Percentiles rank a stretch among this genome's conserved stretches.
phyloP scores from a whole-genome alignment of 139 green algal species.

The Asterochloris sp. region DNA sequence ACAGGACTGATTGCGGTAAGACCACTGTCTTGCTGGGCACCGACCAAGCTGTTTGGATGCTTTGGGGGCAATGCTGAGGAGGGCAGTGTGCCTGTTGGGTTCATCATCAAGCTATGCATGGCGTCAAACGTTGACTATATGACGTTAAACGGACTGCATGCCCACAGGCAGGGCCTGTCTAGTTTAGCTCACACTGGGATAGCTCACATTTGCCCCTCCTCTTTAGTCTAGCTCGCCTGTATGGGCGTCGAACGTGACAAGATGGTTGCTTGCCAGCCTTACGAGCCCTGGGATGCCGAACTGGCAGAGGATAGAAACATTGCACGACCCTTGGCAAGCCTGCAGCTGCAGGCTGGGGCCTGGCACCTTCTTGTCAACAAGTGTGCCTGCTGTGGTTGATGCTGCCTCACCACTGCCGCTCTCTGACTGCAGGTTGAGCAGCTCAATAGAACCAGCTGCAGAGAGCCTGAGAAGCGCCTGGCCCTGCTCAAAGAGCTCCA shows the following conservation, averaged over 20 bases:
- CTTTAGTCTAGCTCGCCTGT: too few relatives aligned
- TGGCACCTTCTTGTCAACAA: not conserved
- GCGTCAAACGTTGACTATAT: too few relatives aligned
- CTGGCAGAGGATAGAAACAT: slow-evolving; percentile 5
- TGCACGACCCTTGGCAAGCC: not conserved
- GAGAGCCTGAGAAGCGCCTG: not conserved
- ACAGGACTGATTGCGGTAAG: too few relatives aligned
- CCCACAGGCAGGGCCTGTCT: too few relatives aligned
- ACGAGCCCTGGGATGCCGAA: not conserved
- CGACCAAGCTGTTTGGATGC: too few relatives aligned
- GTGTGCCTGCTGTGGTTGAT: not conserved
- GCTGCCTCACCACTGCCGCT: not conserved
- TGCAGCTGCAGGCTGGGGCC: not conserved
- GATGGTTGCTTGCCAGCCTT: slow-evolving; percentile 1
- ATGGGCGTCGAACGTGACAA: not conserved
- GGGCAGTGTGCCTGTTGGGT: too few relatives aligned
- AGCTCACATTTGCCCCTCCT: too few relatives aligned
- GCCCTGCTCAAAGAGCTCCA: slow-evolving; percentile 20
- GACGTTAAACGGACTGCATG: too few relatives aligned
- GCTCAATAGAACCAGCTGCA: not conserved
- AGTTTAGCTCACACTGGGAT: too few relatives aligned
- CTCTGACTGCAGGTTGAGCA: not conserved
- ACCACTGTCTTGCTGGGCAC: too few relatives aligned
- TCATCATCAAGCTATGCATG: too few relatives aligned
- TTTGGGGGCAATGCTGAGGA: too few relatives aligned